Conservation (phyloP, 1,284 basidiomycete genomes). For the Trichosporon sp. region DNA sequence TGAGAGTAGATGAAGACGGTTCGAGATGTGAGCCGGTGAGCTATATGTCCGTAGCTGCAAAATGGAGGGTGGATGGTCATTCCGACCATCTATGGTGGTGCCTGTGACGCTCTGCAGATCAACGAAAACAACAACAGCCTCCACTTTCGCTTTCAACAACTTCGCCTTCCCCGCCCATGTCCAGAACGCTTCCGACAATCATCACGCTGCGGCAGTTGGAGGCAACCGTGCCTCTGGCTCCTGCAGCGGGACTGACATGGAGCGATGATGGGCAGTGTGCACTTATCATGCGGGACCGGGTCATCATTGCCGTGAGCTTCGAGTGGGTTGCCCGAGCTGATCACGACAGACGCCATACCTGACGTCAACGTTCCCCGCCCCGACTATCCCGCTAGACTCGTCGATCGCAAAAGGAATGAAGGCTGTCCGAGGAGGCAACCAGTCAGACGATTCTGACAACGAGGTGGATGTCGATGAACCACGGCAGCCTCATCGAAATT, state of each 20-base stretch:
- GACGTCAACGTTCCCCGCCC: slow-evolving; percentile 23
- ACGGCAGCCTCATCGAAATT: slow-evolving; percentile 3
- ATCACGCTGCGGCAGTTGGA: background rate
- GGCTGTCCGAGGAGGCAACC: slow-evolving; percentile 8
- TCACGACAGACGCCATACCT: slow-evolving; percentile 34
- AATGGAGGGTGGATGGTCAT: background rate
- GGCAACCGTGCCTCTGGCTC: slow-evolving; percentile 3
- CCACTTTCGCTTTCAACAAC: slow-evolving; percentile 1
- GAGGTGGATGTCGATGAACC: slow-evolving; percentile 9
- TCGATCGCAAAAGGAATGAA: slow-evolving; percentile 5
- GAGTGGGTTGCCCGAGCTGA: too few relatives aligned
- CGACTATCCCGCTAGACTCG: slow-evolving; percentile 25
- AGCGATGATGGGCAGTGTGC: slow-evolving; percentile 41
- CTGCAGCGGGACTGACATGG: slow-evolving; percentile 24
- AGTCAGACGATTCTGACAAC: slow-evolving; percentile 9
- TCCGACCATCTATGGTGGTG: background rate
- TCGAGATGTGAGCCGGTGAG: too few relatives aligned
- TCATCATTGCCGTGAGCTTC: slow-evolving; percentile 26
- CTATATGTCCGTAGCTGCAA: too few relatives aligned
- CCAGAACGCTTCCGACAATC: slow-evolving; percentile 5
- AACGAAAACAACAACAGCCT: background rate
- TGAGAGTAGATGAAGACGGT: too few relatives aligned
- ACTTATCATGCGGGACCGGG: slow-evolving; percentile 24
- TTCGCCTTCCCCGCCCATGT: background rate
- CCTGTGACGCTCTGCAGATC: background rate